Percentiles rank a stretch among this genome's conserved stretches.
phyloP scores from a whole-genome alignment of 805 yeast species.

The Candida corydali region DNA sequence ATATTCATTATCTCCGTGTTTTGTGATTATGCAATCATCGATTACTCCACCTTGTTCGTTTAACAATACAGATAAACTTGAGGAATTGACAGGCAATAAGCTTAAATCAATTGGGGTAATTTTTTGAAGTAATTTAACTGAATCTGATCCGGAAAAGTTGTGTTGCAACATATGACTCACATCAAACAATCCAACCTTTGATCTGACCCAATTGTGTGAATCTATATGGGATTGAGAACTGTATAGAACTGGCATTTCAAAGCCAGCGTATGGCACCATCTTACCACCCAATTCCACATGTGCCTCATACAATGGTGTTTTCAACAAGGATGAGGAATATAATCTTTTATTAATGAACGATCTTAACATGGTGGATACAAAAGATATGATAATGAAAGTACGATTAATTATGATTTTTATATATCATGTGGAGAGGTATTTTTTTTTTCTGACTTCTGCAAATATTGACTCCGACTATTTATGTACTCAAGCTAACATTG shows the following conservation, averaged over 20 bases:
- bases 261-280: conserved; percentile 97
- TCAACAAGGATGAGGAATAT: conserved; percentile 33
- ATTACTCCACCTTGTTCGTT: conserved; percentile 76
- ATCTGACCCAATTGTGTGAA: conserved; percentile 92
- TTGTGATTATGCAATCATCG: conserved; percentile 90
- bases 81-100: conserved; percentile 50
- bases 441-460: too few species aligned
- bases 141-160: conserved; percentile 61
- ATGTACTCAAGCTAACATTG: too few species aligned
- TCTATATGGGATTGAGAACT: conserved; percentile 82
- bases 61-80: conserved; percentile 74
- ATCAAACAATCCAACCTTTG: conserved; percentile 85
- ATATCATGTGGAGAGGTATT: too few species aligned
- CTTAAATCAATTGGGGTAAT: conserved; percentile 85
- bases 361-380: conserved; percentile 10
- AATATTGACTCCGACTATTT: too few species aligned
- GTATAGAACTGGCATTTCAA: conserved; percentile 89
- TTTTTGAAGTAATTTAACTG: conserved; percentile 65
- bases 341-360: conserved; percentile 13
- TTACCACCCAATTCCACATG: conserved; percentile 80
- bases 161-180: conserved; percentile 98
- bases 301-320: conserved; percentile 78
- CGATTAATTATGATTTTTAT: too few species aligned
- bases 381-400: too few species aligned
- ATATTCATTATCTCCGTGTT: conserved; percentile 68